Evolutionary conservation across 495 filamentous ascomycete species (phyloP).

Genomic region (Daldinia grandis): DNA sequence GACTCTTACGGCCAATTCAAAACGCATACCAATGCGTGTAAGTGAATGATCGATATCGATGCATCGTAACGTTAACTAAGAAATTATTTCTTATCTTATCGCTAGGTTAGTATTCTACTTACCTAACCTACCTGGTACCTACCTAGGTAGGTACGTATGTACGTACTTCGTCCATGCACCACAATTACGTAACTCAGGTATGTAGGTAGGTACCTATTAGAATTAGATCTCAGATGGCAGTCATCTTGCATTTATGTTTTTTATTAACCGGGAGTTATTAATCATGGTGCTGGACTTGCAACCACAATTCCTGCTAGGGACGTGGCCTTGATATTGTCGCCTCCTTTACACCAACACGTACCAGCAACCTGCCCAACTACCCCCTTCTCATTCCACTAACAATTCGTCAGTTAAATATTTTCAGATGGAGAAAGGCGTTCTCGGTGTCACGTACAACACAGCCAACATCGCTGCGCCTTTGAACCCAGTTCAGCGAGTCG

Average conservation of each 20-base stretch:
- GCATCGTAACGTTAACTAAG: background rate
- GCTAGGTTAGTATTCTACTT: background rate
- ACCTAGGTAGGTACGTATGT: background rate
- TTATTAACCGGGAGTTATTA: too few relatives aligned
- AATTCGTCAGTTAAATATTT: background rate
- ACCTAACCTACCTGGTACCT: background rate
- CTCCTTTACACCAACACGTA: background rate
- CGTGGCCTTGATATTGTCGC: background rate
- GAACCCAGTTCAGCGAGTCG: constrained; percentile 25
- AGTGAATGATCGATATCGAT: constrained; percentile 5
- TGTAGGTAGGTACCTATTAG: too few relatives aligned
- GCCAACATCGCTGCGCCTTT: constrained; percentile 22
- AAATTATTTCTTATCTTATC: constrained; percentile 4
- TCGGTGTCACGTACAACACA: constrained; percentile 11
- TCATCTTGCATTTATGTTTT: too few relatives aligned
- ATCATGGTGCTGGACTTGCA: background rate
- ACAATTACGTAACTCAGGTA: too few relatives aligned
- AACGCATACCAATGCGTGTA: background rate
- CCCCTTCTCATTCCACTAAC: background rate
- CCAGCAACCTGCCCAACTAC: background rate
- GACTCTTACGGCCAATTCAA: background rate
- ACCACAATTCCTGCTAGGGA: background rate
- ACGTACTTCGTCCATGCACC: too few relatives aligned
- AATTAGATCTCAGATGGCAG: too few relatives aligned
- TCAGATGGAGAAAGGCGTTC: background rate